A percentile compares a stretch with the other conserved stretches of the same genome.
phyloP scores from a whole-genome alignment of 495 filamentous ascomycete genomes.

The Podospora bellae-mahoneyi region DNA sequence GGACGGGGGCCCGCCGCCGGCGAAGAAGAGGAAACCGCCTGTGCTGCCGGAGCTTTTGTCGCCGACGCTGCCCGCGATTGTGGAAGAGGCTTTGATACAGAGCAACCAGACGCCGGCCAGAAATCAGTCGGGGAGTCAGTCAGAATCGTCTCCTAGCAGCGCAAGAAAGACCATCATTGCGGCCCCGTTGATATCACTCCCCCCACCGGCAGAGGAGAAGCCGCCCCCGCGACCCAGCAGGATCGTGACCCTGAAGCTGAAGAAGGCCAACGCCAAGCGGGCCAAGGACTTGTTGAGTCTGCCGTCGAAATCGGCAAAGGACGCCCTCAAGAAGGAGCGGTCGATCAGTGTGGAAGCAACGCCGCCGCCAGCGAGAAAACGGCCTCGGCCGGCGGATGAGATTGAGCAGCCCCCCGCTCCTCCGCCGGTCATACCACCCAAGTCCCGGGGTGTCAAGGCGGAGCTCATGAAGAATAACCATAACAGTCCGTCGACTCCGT shows the following conservation, averaged over 20 bases:
- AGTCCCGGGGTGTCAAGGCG: neutral
- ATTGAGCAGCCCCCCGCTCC: neutral
- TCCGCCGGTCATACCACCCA: constrained; percentile 24
- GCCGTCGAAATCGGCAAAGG: constrained; percentile 41
- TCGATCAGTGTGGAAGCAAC: constrained; percentile 39
- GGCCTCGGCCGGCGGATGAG: constrained; percentile 26
- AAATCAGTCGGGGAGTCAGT: constrained; percentile 31
- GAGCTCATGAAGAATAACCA: neutral
- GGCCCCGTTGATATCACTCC: constrained; percentile 17
- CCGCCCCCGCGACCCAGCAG: constrained; percentile 22
- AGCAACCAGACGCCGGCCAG: constrained; percentile 34
- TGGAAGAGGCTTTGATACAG: constrained; percentile 43
- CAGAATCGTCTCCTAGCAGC: constrained; percentile 35
- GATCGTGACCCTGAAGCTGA: constrained; percentile 41
- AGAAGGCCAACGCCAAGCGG: constrained; percentile 40
- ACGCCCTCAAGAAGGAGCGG: constrained; percentile 40
- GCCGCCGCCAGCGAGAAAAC: constrained; percentile 28
- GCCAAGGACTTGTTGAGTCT: constrained; percentile 43
- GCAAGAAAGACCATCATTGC: constrained; percentile 37
- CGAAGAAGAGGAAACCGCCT: constrained; percentile 35
- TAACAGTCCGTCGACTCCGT: constrained; percentile 37
- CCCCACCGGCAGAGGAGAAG: constrained; percentile 29
- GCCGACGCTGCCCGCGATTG: constrained; percentile 45
- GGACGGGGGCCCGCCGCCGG: constrained; percentile 19
- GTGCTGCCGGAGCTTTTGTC: constrained; percentile 45